Evolutionary conservation across 1,139 yeast species (phyloP), one percentile per base, ranked within the genome.

Genomic region (Hyphopichia buzzinii): DNA sequence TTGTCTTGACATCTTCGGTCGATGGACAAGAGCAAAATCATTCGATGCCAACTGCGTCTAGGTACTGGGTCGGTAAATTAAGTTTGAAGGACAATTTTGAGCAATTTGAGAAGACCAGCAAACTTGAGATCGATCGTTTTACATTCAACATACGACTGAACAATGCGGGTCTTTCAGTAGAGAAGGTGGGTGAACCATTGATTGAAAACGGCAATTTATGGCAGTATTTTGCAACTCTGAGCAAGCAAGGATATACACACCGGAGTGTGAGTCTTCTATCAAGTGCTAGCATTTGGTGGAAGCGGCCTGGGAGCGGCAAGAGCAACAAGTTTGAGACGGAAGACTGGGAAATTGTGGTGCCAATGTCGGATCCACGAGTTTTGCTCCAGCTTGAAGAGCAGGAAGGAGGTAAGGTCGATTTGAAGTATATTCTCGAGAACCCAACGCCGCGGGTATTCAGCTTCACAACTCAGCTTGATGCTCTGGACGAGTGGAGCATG

Each of bases 311-410:
- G 6, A n/a, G 14, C 12, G 16, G 17, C 12, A 36, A 34, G 1
- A 34, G 50, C 2, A 67, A 67, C 39, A 48, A 37, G 4, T 71
- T 48, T 35, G 46, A 42, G 3, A 59, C 65, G 11, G 60, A 55
- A 6, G 62, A 70, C 19, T 70, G 76, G 74, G 77, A 72, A 32
- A 59, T 81, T 6, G 61, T 70, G 1, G 54, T 85, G 11, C 87
- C 90, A 2, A 64, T 81, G 30, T 70, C 80, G 31, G 92, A 84
- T 49, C 94, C 94, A 2, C 59, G 94, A 33, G 81, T 82, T 0
- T 57, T 84, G 25, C 66, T 81, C 3, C 57, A 52, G 19, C 49
- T 67, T 1, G 57, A 52, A 25, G 34, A 43, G 5, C 43, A 46
- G 1, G 38, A 35, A 7, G 47, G 45, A 11, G 47, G 40, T 11